These are phyloP conservation scores for Picochlorum sp. DNA, from an alignment of 139 green algal genomes.

Conservation along the genomic window DNA sequence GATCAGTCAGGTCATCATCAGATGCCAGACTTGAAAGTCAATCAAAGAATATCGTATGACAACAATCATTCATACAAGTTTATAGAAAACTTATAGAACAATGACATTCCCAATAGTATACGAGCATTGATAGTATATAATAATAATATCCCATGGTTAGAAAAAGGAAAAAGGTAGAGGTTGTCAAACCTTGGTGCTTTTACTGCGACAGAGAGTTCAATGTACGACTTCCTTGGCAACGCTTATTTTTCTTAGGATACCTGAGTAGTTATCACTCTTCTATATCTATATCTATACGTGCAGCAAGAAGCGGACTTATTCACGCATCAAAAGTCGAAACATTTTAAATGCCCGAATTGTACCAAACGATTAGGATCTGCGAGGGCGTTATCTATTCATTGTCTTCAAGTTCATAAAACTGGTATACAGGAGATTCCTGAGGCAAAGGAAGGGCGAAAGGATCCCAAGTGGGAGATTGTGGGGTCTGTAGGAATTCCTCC, in stretches of 20 bases:
- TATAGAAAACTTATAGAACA: too few relatives aligned
- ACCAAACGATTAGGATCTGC: slow-evolving; percentile 69
- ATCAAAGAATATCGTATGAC: too few relatives aligned
- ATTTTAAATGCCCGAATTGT: slow-evolving; percentile 76
- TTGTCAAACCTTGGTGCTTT: slow-evolving; percentile 65
- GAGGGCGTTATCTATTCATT: slow-evolving; percentile 74
- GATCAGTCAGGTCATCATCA: too few relatives aligned
- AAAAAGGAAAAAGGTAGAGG: slow-evolving; percentile 55
- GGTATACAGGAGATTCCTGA: slow-evolving; percentile 51
- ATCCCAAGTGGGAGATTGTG: slow-evolving; percentile 81
- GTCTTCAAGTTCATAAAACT: slow-evolving; percentile 72
- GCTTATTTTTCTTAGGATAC: neutral
- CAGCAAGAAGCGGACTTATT: slow-evolving; percentile 80
- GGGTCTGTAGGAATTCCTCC: slow-evolving; percentile 78
- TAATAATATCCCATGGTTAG: slow-evolving; percentile 24
- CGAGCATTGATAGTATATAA: too few relatives aligned
- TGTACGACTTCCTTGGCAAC: neutral
- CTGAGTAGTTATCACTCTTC: neutral
- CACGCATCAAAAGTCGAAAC: slow-evolving; percentile 80
- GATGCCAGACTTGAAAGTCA: too few relatives aligned
- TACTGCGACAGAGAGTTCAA: slow-evolving; percentile 69
- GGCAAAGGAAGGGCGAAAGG: slow-evolving; percentile 60
- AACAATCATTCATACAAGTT: too few relatives aligned
- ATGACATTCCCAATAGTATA: too few relatives aligned
- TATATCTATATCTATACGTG: slow-evolving; percentile 11